phyloP scores from a whole-genome alignment of 179 eudicot species.

The Drosera spatulata region DNA sequence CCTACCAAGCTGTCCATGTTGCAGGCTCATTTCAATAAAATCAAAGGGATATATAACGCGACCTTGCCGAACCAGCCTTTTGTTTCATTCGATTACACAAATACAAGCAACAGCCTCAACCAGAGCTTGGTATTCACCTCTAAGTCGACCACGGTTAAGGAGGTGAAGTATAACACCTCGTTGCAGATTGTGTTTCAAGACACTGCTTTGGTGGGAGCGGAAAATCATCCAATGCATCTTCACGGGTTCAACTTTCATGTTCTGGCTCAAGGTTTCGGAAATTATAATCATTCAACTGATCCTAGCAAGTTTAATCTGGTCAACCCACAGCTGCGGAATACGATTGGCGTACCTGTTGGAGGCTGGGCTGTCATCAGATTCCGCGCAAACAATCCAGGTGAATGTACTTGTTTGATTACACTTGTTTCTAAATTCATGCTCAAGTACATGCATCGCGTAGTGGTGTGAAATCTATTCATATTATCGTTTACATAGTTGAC shows the following conservation, averaged over 20 bases:
- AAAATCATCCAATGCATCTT: slow-evolving; percentile 41
- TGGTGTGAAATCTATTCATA: too few species aligned
- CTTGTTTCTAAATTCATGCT: too few species aligned
- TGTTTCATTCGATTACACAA: slow-evolving; percentile 25
- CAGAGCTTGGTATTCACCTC: slow-evolving; percentile 4
- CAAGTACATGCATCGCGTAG: too few species aligned
- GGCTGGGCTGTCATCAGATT: too few species aligned
- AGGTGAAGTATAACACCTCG: slow-evolving; percentile 28
- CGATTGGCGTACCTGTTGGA: not conserved
- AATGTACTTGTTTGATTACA: too few species aligned
- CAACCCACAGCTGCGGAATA: not conserved
- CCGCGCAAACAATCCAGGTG: too few species aligned
- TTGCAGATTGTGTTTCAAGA: slow-evolving; percentile 37
- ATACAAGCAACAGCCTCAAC: slow-evolving; percentile 7
- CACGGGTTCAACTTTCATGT: slow-evolving; percentile 40
- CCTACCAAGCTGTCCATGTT: slow-evolving; percentile 30
- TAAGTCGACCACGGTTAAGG: slow-evolving; percentile 23
- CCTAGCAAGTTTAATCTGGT: slow-evolving; percentile 14
- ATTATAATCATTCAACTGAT: slow-evolving; percentile 13
- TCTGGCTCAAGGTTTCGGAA: slow-evolving; percentile 40
- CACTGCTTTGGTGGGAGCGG: slow-evolving; percentile 15
- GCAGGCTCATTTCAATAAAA: slow-evolving; percentile 20
- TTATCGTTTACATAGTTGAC: too few species aligned
- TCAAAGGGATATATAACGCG: slow-evolving; percentile 27
- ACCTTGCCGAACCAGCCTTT: slow-evolving; percentile 35